Base-by-base conservation (phyloP, 1,284 basidiomycete species). In the Fomitopsis palustris region DNA sequence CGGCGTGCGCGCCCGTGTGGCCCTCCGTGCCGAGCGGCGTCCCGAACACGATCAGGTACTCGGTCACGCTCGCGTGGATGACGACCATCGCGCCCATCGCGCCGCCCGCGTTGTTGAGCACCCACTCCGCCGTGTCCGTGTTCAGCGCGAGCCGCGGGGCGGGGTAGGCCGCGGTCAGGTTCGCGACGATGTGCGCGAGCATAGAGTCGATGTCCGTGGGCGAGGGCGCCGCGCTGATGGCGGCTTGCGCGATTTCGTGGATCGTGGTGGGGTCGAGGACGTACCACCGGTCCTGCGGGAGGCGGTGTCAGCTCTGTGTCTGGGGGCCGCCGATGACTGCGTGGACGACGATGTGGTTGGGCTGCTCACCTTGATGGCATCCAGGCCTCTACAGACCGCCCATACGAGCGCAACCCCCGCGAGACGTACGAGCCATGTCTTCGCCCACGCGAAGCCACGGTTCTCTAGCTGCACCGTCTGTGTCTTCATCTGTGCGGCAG, bases 21-120 rank as follows among this genome's bases (percentile, higher is more conserved):
- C 96, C 96, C 75, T 99, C 96, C 2, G 96, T 99, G 14, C 96
- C 96, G 8, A 98, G 80, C 0, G 96, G 95, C 0, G 95, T 96
- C 4, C 96, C 96, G 67, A 99, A 99, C 69, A 99, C 90, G 71
- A 93, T 92, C 70, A 96, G 85, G 78, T 95, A 93, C 80, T 96
- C 95, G 8, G 94, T 96, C 68, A 97, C 88, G 74, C 85, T 90
- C 17, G 95, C 93, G 70, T 98, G 96, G 65, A 99, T 92, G 75
- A 98, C 84, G 75, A 94, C 98, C 96, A 99, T 98, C 47, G 89
- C 88, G 47, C 93, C 96, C 96, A 98, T 99, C 0, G 97, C 96
- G 56, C 97, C 96, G 19, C 96, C 96, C 0, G 96, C 96, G 70
- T 99, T 99, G 80, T 90, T 98, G 77, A 97, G 93, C 45, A 98